Percentiles rank a stretch among this genome's conserved stretches.
These are phyloP conservation scores for Pseudocercospora crystallina DNA, from an alignment of 2,329 filamentous ascomycete genomes.

Conservation along the genomic window DNA sequence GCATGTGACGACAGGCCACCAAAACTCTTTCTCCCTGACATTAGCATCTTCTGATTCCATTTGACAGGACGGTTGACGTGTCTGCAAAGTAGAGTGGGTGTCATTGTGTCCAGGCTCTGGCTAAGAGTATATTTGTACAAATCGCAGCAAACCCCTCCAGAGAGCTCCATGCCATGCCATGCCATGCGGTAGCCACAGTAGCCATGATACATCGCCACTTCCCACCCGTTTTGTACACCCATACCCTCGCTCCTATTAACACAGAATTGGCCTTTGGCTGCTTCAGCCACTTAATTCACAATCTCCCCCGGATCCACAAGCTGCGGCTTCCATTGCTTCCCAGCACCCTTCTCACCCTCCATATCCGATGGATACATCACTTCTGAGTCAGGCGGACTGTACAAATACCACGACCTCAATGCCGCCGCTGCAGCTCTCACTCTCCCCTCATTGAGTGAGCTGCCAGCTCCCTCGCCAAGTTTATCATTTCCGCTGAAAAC, in stretches of 20 bases:
- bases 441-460: conserved; percentile 74
- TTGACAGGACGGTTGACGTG: not conserved
- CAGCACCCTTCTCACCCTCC: conserved; percentile 29
- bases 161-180: conserved; percentile 7
- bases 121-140: conserved; percentile 2
- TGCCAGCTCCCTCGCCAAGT: conserved; percentile 83
- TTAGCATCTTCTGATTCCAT: too few species aligned
- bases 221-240: not conserved
- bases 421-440: conserved; percentile 78
- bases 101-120: conserved; percentile 1
- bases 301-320: conserved; percentile 60
- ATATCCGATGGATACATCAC: conserved; percentile 52
- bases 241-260: conserved; percentile 1
- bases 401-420: conserved; percentile 94
- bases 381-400: conserved; percentile 66
- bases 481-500: conserved; percentile 90
- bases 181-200: conserved; percentile 1
- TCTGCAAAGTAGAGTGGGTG: conserved; percentile 6
- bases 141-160: not conserved
- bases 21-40: too few species aligned
- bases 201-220: too few species aligned
- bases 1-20: too few species aligned
- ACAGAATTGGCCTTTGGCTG: not conserved
- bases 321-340: conserved; percentile 51
- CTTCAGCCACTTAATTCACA: conserved; percentile 35